phyloP scores from a whole-genome alignment of 2,329 filamentous ascomycete species.

The Penicillium freii region DNA sequence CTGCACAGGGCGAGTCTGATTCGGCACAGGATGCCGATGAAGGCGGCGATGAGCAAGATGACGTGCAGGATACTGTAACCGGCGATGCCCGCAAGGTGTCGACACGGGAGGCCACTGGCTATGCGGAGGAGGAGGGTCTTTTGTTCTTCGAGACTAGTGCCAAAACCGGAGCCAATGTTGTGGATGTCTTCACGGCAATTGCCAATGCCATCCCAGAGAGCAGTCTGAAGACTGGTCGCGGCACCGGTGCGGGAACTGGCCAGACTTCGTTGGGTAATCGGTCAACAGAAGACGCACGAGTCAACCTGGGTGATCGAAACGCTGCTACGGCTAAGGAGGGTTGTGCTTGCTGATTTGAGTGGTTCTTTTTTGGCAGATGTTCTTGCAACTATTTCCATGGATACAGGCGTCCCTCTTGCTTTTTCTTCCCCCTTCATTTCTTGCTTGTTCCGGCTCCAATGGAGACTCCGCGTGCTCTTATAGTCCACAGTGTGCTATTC shows the following conservation, averaged over 20 bases:
- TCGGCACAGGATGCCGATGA: constrained; percentile 35
- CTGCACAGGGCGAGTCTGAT: constrained; percentile 42
- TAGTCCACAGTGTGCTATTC: constrained; percentile 8
- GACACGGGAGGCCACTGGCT: constrained; percentile 85
- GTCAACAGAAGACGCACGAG: constrained; percentile 58
- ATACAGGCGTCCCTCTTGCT: constrained; percentile 19
- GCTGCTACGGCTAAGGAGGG: constrained; percentile 80
- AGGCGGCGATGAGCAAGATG: constrained; percentile 50
- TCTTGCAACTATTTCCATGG: constrained; percentile 19
- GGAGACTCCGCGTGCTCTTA: background rate
- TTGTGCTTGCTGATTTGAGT: constrained; percentile 70
- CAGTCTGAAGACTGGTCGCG: constrained; percentile 82
- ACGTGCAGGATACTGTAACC: constrained; percentile 60
- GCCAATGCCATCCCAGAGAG: constrained; percentile 98
- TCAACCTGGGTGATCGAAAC: constrained; percentile 74
- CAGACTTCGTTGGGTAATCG: constrained; percentile 55
- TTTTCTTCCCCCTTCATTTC: constrained; percentile 1
- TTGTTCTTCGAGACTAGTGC: constrained; percentile 98
- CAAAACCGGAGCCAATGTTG: constrained; percentile 92
- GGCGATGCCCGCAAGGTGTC: constrained; percentile 82
- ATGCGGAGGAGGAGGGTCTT: constrained; percentile 90
- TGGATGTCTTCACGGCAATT: constrained; percentile 95
- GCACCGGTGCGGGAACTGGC: constrained; percentile 63
- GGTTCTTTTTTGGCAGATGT: constrained; percentile 7
- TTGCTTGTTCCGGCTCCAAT: constrained; percentile 1